Evolutionary conservation across 345 rosid species (phyloP).

Genomic region (Acer yangbiense): DNA sequence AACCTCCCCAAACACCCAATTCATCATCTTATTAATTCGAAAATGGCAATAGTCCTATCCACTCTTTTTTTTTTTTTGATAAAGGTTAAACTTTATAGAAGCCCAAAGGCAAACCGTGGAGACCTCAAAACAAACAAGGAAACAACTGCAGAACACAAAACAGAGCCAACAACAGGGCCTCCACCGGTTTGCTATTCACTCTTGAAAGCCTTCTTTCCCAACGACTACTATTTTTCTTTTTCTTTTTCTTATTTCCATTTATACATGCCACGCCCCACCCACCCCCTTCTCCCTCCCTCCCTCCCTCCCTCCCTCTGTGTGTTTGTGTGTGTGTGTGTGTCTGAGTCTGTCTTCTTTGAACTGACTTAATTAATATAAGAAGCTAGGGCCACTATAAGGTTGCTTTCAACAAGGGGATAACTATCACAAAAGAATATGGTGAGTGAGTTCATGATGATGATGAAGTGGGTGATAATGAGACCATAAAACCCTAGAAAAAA

Average conservation of each 20-base stretch:
- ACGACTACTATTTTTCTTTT: slow-evolving; percentile 23
- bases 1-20: slow-evolving; percentile 14
- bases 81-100: too few species aligned
- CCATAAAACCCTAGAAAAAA: slow-evolving; percentile 34
- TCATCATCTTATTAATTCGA: slow-evolving; percentile 17
- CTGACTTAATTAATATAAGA: slow-evolving; percentile 46
- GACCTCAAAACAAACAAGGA: too few species aligned
- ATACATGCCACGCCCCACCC: slow-evolving; percentile 66
- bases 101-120: too few species aligned
- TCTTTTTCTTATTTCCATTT: slow-evolving; percentile 51
- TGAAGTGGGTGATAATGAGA: slow-evolving; percentile 43
- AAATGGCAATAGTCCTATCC: slow-evolving; percentile 28
- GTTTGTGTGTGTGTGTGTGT: slow-evolving; percentile 11
- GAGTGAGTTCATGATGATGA: slow-evolving; percentile 22
- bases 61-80: slow-evolving; percentile 23
- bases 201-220: slow-evolving; percentile 26
- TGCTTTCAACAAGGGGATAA: slow-evolving; percentile 71
- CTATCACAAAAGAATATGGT: slow-evolving; percentile 38
- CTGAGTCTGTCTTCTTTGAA: slow-evolving; percentile 36
- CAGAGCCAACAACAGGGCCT: too few species aligned
- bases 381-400: slow-evolving; percentile 76
- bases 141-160: too few species aligned
- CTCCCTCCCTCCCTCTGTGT: slow-evolving; percentile 23
- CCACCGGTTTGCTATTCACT: slow-evolving; percentile 17
- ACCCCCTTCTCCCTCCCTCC: background rate